Conservation (phyloP, 2,329 filamentous ascomycete species). For the Harringtonia lauricola region DNA sequence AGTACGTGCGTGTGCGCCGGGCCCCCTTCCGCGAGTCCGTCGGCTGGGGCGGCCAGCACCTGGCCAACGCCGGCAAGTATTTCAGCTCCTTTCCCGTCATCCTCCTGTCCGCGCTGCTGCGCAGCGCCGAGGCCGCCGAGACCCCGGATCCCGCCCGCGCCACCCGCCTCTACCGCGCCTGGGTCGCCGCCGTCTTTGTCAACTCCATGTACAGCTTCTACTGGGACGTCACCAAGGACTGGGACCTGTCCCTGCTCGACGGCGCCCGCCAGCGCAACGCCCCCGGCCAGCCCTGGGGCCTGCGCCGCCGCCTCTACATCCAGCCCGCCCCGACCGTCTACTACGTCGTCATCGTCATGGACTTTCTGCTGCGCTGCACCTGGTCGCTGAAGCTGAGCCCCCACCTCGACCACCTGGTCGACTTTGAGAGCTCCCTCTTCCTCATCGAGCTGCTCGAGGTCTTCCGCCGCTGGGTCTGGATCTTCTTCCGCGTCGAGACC, state of each 20-base stretch:
- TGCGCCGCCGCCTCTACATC: constrained; percentile 66
- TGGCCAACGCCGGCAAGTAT: constrained; percentile 93
- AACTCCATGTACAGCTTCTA: constrained; percentile 97
- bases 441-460: constrained; percentile 80
- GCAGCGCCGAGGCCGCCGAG: constrained; percentile 35
- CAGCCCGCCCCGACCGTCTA: constrained; percentile 58
- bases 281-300: constrained; percentile 61
- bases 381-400: constrained; percentile 85
- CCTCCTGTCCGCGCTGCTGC: constrained; percentile 63
- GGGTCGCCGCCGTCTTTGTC: constrained; percentile 62
- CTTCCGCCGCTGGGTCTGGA: constrained; percentile 86
- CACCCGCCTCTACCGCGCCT: constrained; percentile 40
- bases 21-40: constrained; percentile 41
- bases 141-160: constrained; percentile 15
- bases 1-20: constrained; percentile 63
- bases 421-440: constrained; percentile 83
- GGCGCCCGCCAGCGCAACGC: constrained; percentile 44
- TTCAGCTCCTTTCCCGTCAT: constrained; percentile 90
- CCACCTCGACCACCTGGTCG: constrained; percentile 71
- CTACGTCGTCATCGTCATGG: constrained; percentile 68
- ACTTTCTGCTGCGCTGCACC: constrained; percentile 74
- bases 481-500: constrained; percentile 89
- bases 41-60: constrained; percentile 74
- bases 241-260: constrained; percentile 76
- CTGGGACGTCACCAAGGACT: constrained; percentile 95